Evolutionary conservation across 306 rosid genomes (phyloP), one percentile per base, ranked within the genome.

Genomic region (Sicyos edulis): DNA sequence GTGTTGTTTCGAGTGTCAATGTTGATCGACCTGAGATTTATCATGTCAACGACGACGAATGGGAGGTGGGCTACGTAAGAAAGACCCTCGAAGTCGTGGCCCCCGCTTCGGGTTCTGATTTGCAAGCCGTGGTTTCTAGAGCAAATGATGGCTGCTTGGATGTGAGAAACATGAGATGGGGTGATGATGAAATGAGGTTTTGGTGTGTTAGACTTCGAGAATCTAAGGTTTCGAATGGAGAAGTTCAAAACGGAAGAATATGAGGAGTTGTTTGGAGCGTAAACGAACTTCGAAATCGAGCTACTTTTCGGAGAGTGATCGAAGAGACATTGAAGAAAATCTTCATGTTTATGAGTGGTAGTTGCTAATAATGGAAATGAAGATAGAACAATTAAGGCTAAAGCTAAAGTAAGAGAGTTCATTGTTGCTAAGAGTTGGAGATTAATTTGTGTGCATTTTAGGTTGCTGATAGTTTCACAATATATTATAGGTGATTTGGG

Each of bases 31-130:
- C 37, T 32, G 37, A 87, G 84, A 52, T 69, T 73, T 55, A 86
- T 12, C 78, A 74, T 56, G 78, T 49, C 91, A 45, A 87, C 66
- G 37, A 91, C 2, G 74, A 86, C 15, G 74, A 61, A 79, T 21
- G 10, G 81, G 74, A 6, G 4, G 4, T 8, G n/a, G 8, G 74
- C 8, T 9, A 70, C 74, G 10, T 70, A 70, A 10, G 74, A 70
- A 54, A 70, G 74, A 49, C 74, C 74, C 74, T 70, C 59, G 50
- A 24, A 70, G 6, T 70, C 74, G 15, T 70, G 74, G 13, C 74
- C 74, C 2, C 74, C 74, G 49, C 60, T 70, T 3, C 74, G 62
- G 0, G 10, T 34, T 50, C 74, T 60, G 49, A 70, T 51, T 50
- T 70, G 74, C 11, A 44, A 4, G 37, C 51, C 52, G 52, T 3